Evolutionary conservation across 495 filamentous ascomycete genomes (phyloP), one percentile per base, ranked within the genome.

Genomic region (Gamarada debralockiae): DNA sequence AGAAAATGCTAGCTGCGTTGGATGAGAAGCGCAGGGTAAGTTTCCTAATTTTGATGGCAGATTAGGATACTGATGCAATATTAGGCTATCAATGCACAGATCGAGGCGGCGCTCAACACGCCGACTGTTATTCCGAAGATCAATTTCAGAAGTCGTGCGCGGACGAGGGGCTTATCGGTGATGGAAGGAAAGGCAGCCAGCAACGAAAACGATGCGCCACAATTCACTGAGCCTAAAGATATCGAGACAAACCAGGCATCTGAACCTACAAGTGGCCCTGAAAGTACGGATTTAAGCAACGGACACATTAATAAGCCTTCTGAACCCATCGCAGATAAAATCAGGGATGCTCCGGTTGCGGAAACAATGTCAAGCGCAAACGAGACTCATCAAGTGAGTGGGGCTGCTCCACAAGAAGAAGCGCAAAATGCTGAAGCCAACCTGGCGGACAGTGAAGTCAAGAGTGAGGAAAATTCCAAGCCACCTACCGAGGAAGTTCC

Each of bases 1-100:
- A 46, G 43, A 46, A 20, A 36, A 53, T 13, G 17, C 21, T 62
- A 31, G 34, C 15, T 21, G 59, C 59, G 10, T 40, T 62, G 37
- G 55, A 58, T 56, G 56, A 56, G 51, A 50, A 56, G 38, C 41
- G 59, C 14, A 55, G 49, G 51, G 59, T 61, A 55, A 6, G 43
- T 50, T 40, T 20, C 22, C 21, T 12, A 31, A 13, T 33, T 20
- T 21, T 34, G 7, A 7, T 34, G 29, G 7, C 14, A 34, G 31
- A n/a, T 34, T 8, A 34, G 37, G n/a, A 51, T 25, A 15, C 21
- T 55, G 34, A 38, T n/a, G 27, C 12, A 2, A 34, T 29, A 14
- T 18, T 21, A 60, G 58, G 44, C 34, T 3, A 57, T 61, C 21
- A 61, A 61, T 44, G 53, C 42, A 3, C 21, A 54, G 22, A 61